Percentiles rank a stretch among this genome's conserved stretches.
phyloP scores from a whole-genome alignment of 345 rosid genomes.

The Cardamine chenopodiifolia region DNA sequence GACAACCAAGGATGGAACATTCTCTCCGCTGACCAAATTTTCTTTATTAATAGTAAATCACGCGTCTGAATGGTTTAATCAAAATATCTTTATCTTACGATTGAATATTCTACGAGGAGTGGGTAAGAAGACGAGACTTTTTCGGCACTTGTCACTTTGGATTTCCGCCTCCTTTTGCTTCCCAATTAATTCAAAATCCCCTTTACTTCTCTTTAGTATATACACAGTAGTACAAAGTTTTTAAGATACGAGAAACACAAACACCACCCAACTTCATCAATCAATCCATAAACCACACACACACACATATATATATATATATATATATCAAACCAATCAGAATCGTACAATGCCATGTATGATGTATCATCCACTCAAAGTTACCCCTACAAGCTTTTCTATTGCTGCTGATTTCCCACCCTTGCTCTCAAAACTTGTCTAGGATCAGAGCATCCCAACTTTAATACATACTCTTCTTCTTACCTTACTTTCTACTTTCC shows the following conservation, averaged over 20 bases:
- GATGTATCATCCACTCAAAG: not conserved
- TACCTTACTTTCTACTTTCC: not conserved
- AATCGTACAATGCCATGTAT: not conserved
- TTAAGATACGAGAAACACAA: not conserved
- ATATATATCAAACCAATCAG: not conserved
- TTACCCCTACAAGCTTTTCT: not conserved
- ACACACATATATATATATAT: no score
- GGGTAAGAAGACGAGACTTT: slow-evolving; percentile 16
- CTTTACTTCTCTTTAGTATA: not conserved
- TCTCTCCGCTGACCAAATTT: slow-evolving; percentile 14
- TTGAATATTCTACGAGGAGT: not conserved
- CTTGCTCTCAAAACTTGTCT: slow-evolving; percentile 1
- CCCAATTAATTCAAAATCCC: not conserved
- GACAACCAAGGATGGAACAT: slow-evolving; percentile 3
- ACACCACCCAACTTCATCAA: slow-evolving; percentile 27
- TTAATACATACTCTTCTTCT: not conserved
- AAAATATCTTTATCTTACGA: not conserved
- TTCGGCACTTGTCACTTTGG: not conserved
- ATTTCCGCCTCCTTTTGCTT: not conserved
- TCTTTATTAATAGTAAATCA: not conserved
- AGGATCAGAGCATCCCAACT: not conserved
- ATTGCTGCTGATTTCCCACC: not conserved
- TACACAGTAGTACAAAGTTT: not conserved
- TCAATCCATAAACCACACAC: not conserved
- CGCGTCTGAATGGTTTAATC: not conserved